phyloP scores from a whole-genome alignment of 2,329 filamentous ascomycete species.

The Whalleya microplaca region DNA sequence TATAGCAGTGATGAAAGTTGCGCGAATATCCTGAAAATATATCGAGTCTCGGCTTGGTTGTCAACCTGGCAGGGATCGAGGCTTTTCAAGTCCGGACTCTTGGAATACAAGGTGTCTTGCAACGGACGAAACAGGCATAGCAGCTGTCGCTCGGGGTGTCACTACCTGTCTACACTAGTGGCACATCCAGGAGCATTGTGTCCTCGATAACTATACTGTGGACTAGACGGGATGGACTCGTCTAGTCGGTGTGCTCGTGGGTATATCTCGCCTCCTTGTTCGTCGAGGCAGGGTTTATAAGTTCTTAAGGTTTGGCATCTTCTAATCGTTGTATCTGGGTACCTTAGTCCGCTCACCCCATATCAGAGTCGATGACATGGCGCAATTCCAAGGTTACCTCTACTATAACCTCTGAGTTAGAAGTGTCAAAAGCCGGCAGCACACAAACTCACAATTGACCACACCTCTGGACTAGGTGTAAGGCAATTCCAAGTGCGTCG shows the following conservation, averaged over 20 bases:
- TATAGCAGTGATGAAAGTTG: background rate
- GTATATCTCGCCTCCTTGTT: slow-evolving; percentile 13
- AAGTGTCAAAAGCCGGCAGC: slow-evolving; percentile 2
- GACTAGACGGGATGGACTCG: slow-evolving; percentile 6
- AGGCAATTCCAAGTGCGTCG: background rate
- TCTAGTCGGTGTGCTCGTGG: slow-evolving; percentile 5
- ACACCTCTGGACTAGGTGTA: background rate
- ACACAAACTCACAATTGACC: slow-evolving; percentile 2
- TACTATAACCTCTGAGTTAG: slow-evolving; percentile 2
- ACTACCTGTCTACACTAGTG: slow-evolving; percentile 20
- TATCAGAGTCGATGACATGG: slow-evolving; percentile 4
- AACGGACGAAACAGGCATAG: slow-evolving; percentile 8
- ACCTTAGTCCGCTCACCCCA: background rate
- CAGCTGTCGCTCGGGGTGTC: slow-evolving; percentile 8
- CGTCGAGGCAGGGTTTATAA: slow-evolving; percentile 3
- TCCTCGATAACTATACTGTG: slow-evolving; percentile 13
- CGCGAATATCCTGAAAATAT: background rate
- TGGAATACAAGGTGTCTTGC: slow-evolving; percentile 16
- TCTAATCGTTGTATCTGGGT: background rate
- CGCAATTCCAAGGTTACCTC: background rate
- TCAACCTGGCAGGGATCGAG: slow-evolving; percentile 1
- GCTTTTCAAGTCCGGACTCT: slow-evolving; percentile 1
- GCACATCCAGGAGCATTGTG: slow-evolving; percentile 10
- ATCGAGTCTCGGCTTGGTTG: background rate
- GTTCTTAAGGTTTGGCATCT: slow-evolving; percentile 6